These are phyloP conservation scores for Albatrellus ellisii DNA, from an alignment of 768 basidiomycete genomes.

Conservation along the genomic window DNA sequence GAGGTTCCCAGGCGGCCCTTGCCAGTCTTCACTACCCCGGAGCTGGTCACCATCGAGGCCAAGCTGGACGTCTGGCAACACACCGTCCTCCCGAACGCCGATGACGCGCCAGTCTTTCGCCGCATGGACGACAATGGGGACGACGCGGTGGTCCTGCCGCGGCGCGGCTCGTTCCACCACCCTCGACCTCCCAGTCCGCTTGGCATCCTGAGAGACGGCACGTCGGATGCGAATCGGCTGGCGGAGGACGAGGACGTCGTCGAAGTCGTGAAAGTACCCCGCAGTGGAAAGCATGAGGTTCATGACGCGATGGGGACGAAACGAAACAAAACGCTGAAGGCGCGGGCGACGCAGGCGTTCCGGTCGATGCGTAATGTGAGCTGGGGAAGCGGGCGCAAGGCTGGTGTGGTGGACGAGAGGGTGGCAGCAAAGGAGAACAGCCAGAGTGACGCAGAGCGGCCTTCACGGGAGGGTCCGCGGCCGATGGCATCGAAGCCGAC, in stretches of 20 bases:
- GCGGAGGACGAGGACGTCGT: constrained; percentile 21
- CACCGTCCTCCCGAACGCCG: constrained; percentile 13
- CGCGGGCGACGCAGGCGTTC: constrained; percentile 22
- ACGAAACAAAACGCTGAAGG: constrained; percentile 22
- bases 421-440: constrained; percentile 5
- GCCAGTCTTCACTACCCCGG: constrained; percentile 16
- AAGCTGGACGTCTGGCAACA: constrained; percentile 19
- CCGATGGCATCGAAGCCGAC: neutral
- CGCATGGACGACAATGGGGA: constrained; percentile 14
- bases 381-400: constrained; percentile 15
- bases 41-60: constrained; percentile 19
- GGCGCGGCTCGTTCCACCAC: constrained; percentile 12
- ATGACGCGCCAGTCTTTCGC: constrained; percentile 19
- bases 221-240: constrained; percentile 7
- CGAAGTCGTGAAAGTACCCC: constrained; percentile 23
- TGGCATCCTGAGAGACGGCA: constrained; percentile 3
- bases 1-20: constrained; percentile 10
- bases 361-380: constrained; percentile 25
- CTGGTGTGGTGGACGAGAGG: constrained; percentile 3
- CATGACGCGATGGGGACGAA: constrained; percentile 14
- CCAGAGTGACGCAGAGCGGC: constrained; percentile 3
- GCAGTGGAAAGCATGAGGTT: constrained; percentile 19
- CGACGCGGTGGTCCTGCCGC: constrained; percentile 19
- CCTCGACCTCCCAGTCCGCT: neutral
- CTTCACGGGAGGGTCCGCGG: neutral